Percentiles rank a stretch among this genome's conserved stretches.
These are phyloP conservation scores for Pyricularia sp. DNA, from an alignment of 2,329 filamentous ascomycete species.

Conservation along the genomic window DNA sequence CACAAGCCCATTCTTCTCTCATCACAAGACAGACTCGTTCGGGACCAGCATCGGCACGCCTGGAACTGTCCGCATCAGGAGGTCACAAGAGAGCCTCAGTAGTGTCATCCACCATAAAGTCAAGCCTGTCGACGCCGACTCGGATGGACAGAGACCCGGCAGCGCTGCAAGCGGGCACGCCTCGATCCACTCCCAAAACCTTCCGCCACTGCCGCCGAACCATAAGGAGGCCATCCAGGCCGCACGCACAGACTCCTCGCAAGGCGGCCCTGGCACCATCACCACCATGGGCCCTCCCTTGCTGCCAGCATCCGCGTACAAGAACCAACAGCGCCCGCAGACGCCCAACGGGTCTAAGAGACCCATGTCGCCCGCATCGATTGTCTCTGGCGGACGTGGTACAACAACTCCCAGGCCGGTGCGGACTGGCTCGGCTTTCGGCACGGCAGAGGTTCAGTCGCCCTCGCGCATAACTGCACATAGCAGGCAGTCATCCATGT, in stretches of 20 bases:
- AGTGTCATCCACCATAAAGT: slow-evolving; percentile 29
- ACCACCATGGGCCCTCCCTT: slow-evolving; percentile 72
- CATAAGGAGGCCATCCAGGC: slow-evolving; percentile 80
- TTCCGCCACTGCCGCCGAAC: slow-evolving; percentile 71
- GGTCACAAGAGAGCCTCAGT: slow-evolving; percentile 39
- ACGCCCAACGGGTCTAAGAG: slow-evolving; percentile 48
- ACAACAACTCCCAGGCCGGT: slow-evolving; percentile 47
- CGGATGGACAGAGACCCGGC: slow-evolving; percentile 47
- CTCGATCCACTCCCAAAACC: slow-evolving; percentile 21
- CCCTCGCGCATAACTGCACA: slow-evolving; percentile 30
- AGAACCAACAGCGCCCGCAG: slow-evolving; percentile 38
- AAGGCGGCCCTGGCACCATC: slow-evolving; percentile 24
- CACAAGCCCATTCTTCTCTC: slow-evolving; percentile 13
- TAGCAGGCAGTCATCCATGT: slow-evolving; percentile 73
- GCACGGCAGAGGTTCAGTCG: slow-evolving; percentile 36
- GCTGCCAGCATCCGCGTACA: slow-evolving; percentile 65
- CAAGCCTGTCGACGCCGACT: slow-evolving; percentile 23
- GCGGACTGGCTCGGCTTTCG: slow-evolving; percentile 33
- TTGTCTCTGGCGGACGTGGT: slow-evolving; percentile 28
- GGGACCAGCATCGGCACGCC: slow-evolving; percentile 18
- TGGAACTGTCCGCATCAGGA: slow-evolving; percentile 30
- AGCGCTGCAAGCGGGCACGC: slow-evolving; percentile 60
- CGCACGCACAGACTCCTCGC: slow-evolving; percentile 50
- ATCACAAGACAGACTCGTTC: slow-evolving; percentile 27
- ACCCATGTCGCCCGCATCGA: slow-evolving; percentile 33